phyloP scores from a whole-genome alignment of 2,329 filamentous ascomycete species.

The Lachnellula cervina region DNA sequence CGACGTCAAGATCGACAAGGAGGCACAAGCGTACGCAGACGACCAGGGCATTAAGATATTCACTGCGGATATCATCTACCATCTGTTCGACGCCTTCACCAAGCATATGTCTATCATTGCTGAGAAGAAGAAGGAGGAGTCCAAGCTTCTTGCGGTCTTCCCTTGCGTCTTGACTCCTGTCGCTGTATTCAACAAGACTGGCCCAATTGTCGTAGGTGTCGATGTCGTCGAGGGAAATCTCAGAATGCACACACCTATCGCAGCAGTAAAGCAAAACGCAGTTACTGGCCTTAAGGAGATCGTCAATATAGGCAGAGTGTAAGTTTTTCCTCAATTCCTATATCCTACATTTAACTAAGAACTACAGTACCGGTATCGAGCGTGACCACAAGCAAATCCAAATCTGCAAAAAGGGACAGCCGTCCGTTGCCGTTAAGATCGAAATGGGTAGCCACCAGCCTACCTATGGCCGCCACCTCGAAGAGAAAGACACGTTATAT shows the following conservation, averaged over 20 bases:
- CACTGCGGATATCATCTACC: constrained; percentile 98
- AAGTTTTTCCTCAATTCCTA: constrained; percentile 16
- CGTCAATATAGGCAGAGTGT: constrained; percentile 78
- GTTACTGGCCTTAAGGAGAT: constrained; percentile 79
- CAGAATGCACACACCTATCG: constrained; percentile 82
- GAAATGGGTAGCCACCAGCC: constrained; percentile 91
- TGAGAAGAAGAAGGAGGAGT: constrained; percentile 93
- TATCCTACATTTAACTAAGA: constrained; percentile 20
- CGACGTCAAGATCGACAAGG: constrained; percentile 98
- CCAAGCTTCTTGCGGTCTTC: constrained; percentile 93
- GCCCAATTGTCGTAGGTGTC: constrained; percentile 89
- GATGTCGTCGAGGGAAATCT: constrained; percentile 91
- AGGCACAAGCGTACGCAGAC: constrained; percentile 84
- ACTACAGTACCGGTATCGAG: constrained; percentile 80
- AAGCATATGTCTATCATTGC: constrained; percentile 85
- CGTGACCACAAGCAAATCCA: constrained; percentile 93
- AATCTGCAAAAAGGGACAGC: constrained; percentile 91
- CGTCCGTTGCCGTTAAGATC: constrained; percentile 97
- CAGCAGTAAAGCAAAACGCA: constrained; percentile 76
- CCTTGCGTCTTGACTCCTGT: constrained; percentile 87
- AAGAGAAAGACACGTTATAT: constrained; percentile 86
- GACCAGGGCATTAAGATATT: constrained; percentile 97
- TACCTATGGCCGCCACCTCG: constrained; percentile 88
- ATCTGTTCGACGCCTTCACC: constrained; percentile 94
- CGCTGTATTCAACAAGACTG: constrained; percentile 97